Percentiles rank a stretch among this genome's conserved stretches.
These are phyloP conservation scores for Leishmania amazonensis DNA, from an alignment of 208 protist species.

Conservation along the genomic window DNA sequence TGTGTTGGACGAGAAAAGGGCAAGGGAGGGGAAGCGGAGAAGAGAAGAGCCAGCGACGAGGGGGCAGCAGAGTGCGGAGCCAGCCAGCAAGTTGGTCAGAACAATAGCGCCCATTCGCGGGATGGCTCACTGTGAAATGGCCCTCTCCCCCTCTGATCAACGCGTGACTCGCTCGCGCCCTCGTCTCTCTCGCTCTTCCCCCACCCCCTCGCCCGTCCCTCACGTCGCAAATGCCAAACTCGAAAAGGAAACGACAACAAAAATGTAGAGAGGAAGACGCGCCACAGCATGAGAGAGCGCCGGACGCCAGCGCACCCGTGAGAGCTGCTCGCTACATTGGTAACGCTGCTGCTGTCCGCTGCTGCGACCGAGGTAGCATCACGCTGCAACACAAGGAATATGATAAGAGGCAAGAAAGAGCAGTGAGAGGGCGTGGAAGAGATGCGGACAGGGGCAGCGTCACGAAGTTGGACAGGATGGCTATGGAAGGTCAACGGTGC, in stretches of 20 bases:
- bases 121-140: neutral
- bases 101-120: neutral
- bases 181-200: neutral
- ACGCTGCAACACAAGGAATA: neutral
- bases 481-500: neutral
- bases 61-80: neutral
- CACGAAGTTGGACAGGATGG: neutral
- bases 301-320: neutral
- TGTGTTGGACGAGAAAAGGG: neutral
- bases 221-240: neutral
- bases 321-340: no score
- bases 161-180: neutral
- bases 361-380: neutral
- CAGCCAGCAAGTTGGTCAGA: neutral
- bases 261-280: neutral
- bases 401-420: neutral
- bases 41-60: neutral
- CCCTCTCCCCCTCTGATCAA: neutral
- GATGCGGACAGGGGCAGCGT: neutral
- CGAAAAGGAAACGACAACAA: neutral
- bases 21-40: neutral
- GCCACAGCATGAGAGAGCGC: neutral
- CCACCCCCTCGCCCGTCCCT: neutral
- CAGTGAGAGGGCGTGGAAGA: neutral
- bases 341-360: neutral